phyloP scores from a whole-genome alignment of 2,329 filamentous ascomycete species.

The Daldinia sp. region DNA sequence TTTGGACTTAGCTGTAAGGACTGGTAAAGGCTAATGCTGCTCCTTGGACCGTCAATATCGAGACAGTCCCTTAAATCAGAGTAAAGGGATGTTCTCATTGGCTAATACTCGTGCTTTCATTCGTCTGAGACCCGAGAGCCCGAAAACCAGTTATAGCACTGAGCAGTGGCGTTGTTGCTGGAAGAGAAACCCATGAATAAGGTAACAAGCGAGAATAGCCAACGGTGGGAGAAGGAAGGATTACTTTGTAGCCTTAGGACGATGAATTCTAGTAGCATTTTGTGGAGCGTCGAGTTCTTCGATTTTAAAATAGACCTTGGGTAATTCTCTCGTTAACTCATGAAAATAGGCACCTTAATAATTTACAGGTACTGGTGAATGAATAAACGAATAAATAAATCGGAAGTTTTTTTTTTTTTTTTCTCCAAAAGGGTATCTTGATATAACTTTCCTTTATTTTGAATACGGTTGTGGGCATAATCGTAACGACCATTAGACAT shows the following conservation, averaged over 20 bases:
- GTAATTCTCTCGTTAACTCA: neutral
- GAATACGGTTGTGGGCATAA: conserved; percentile 9
- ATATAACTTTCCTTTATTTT: conserved; percentile 7
- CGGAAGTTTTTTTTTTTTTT: neutral
- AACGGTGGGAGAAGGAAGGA: too few relatives aligned
- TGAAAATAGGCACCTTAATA: neutral
- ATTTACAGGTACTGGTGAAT: neutral
- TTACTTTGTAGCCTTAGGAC: too few relatives aligned
- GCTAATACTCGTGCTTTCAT: neutral
- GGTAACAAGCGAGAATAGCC: too few relatives aligned
- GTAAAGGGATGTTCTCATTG: neutral
- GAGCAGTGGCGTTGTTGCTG: too few relatives aligned
- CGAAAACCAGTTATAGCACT: too few relatives aligned
- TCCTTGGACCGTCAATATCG: neutral
- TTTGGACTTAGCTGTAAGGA: neutral
- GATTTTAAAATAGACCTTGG: neutral
- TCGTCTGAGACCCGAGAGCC: too few relatives aligned
- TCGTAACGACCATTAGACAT: conserved; percentile 11
- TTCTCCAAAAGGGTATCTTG: conserved; percentile 1
- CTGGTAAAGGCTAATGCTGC: neutral
- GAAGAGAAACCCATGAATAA: too few relatives aligned
- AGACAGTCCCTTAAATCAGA: too few relatives aligned
- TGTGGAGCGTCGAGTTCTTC: neutral
- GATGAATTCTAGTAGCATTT: neutral
- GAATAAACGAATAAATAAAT: neutral